phyloP scores from a whole-genome alignment of 73 alveolate genomes.

The Tetrahymena thermophila region DNA sequence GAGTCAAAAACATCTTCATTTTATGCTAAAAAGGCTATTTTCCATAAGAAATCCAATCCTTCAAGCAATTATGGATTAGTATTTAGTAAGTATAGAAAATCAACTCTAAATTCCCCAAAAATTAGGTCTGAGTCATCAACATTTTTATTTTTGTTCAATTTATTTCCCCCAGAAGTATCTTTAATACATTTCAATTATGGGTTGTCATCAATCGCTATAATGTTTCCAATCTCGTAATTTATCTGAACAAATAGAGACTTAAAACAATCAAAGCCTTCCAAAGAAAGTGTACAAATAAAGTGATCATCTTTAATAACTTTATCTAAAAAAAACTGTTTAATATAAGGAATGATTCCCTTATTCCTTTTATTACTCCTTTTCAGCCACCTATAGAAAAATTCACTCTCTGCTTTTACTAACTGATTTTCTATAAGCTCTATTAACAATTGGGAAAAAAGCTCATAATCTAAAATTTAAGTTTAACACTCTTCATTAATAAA shows the following conservation, averaged over 20 bases:
- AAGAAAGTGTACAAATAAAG: not conserved
- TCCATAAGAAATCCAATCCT: not conserved
- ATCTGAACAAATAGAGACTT: not conserved
- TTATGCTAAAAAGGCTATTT: not conserved
- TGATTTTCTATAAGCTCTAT: not conserved
- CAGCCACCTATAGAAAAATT: not conserved
- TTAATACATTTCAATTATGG: not conserved
- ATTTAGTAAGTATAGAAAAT: not conserved
- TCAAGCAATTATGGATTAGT: not conserved
- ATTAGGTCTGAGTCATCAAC: not conserved
- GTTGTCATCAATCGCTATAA: not conserved
- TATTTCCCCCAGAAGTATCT: not conserved
- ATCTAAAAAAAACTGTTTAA: not conserved
- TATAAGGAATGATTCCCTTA: not conserved
- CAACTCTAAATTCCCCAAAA: not conserved
- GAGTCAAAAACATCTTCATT: not conserved
- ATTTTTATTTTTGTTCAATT: not conserved
- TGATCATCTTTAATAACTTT: not conserved
- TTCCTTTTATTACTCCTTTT: not conserved
- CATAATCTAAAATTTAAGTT: not conserved
- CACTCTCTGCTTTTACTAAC: not conserved
- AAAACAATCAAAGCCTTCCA: not conserved
- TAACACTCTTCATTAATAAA: not conserved
- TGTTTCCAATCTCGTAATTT: not conserved
- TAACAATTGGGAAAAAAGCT: not conserved